Base-by-base conservation (phyloP, 2,329 filamentous ascomycete species). In the Cryoendolithus antarcticus region DNA sequence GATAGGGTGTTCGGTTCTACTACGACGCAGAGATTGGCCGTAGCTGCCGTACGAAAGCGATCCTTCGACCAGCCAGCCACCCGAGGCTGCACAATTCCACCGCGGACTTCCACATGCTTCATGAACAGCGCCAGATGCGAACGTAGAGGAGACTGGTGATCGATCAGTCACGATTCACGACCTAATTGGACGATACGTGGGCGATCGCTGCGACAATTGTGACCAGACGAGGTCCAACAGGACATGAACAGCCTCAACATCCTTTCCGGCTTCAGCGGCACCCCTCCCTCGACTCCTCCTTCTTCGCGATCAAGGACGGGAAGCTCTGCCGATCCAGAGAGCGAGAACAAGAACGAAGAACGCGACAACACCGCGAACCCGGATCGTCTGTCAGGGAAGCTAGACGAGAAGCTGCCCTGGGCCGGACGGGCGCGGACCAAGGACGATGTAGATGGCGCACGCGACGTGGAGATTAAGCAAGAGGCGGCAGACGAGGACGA, bases 191-290 rank as follows among this genome's bases (percentile, higher is more conserved):
- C 24, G 6, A 27, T 8, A 27, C 24, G 5, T 27, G 24, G 24
- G 24, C 7, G 24, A 27, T 8, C 7, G 7, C 24, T 8, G 24
- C 24, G 24, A 6, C 24, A 8, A 27, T 8, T 7, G 24, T 27
- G 6, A 27, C 24, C 24, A 27, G 5, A 7, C 7, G 24, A 8
- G 7, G 24, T 27, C 24, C 24, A 27, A 8, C 24, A 8, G 24
- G 83, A 73, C 66, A 95, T 95, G 89, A 95, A 95, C 78, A 93
- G 88, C 56, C 72, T 94, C 70, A 93, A 91, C 68, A 85, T 94
- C 62, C 77, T 95, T 62, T 91, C 86, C 57, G 78, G 84, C 60
- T 74, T 78, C 57, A 73, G 74, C 57, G 69, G 68, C 57, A 70
- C 72, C 48, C 39, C 39, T 33, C 39, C 39, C 9, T 27, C 24